A percentile compares a stretch with the other conserved stretches of the same genome.
These are phyloP conservation scores for Tylopilus felleus DNA, from an alignment of 768 basidiomycete species.

Conservation along the genomic window DNA sequence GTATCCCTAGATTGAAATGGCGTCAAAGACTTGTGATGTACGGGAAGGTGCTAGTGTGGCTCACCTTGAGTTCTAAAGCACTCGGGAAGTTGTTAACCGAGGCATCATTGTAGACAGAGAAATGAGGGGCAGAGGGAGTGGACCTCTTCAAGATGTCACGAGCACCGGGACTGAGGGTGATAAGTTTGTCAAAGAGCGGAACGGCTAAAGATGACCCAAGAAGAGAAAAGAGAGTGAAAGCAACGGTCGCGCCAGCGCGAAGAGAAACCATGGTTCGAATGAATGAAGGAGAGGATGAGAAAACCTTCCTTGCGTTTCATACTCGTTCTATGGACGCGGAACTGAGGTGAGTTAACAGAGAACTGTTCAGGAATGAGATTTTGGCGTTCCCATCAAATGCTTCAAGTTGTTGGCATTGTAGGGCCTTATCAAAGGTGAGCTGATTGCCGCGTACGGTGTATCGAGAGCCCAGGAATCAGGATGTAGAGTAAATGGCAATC, in stretches of 20 bases:
- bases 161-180: constrained; percentile 17
- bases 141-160: constrained; percentile 17
- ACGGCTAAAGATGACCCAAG: constrained; percentile 8
- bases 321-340: no score
- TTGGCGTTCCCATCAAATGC: no score
- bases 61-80: constrained; percentile 41
- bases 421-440: no score
- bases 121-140: constrained; percentile 47
- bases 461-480: no score
- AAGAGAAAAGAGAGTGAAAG: constrained; percentile 4
- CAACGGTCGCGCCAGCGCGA: background rate
- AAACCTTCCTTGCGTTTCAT: background rate
- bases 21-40: background rate
- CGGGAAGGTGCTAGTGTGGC: background rate
- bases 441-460: no score
- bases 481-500: no score
- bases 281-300: background rate
- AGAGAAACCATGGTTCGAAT: constrained; percentile 13
- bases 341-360: no score
- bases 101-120: constrained; percentile 37
- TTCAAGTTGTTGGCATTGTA: no score
- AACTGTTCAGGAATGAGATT: no score
- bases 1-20: constrained; percentile 22
- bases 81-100: constrained; percentile 40
- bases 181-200: constrained; percentile 16